Conservation (phyloP, 73 alveolate species). For the Paramecium caudatum region DNA sequence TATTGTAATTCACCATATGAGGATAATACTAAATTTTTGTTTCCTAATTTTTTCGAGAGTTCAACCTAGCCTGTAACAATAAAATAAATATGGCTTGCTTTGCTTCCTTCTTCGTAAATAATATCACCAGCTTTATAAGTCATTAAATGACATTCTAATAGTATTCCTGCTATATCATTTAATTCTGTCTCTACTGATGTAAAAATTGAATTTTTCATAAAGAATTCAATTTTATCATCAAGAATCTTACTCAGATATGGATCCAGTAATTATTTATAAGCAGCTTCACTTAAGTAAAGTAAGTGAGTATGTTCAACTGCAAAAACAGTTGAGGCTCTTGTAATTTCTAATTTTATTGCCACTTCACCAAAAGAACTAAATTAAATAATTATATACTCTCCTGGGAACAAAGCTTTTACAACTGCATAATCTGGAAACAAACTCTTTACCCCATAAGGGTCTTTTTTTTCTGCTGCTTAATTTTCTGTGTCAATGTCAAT, state of each 20-base stretch:
- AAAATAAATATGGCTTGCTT: slow-evolving; percentile 22
- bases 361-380: slow-evolving; percentile 58
- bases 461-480: background rate
- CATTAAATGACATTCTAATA: background rate
- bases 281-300: slow-evolving; percentile 13
- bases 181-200: slow-evolving; percentile 27
- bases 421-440: slow-evolving; percentile 42
- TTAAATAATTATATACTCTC: slow-evolving; percentile 12
- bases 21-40: background rate
- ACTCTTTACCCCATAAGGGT: slow-evolving; percentile 49
- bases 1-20: slow-evolving; percentile 47
- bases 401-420: background rate
- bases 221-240: slow-evolving; percentile 24
- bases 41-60: slow-evolving; percentile 32
- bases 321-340: slow-evolving; percentile 59
- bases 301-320: slow-evolving; percentile 57
- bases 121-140: slow-evolving; percentile 54
- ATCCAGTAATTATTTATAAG: slow-evolving; percentile 12
- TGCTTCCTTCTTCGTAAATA: slow-evolving; percentile 26
- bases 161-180: slow-evolving; percentile 39
- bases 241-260: slow-evolving; percentile 14
- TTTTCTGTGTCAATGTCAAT: background rate
- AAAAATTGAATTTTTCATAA: background rate
- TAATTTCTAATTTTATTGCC: slow-evolving; percentile 27
- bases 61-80: slow-evolving; percentile 47